Conservation (phyloP, 768 basidiomycete genomes). For the Lactarius indigo region DNA sequence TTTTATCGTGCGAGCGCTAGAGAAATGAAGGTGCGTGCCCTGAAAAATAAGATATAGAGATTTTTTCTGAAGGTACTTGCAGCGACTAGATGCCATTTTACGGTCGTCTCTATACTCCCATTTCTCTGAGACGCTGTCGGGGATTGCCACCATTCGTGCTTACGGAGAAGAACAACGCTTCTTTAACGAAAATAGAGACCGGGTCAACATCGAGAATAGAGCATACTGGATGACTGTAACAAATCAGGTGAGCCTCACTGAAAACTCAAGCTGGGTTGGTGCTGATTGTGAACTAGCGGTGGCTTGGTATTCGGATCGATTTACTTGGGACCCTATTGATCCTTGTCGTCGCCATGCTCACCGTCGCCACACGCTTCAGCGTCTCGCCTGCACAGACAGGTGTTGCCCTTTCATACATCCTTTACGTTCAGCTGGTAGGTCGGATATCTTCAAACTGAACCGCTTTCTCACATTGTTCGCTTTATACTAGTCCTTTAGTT, state of each 20-base stretch:
- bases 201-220: slow-evolving; percentile 83
- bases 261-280: too few species aligned
- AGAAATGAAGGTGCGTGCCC: slow-evolving; percentile 62
- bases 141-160: slow-evolving; percentile 82
- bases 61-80: slow-evolving; percentile 9
- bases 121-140: slow-evolving; percentile 87
- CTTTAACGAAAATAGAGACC: slow-evolving; percentile 62
- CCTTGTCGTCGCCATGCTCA: slow-evolving; percentile 74
- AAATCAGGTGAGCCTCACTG: too few species aligned
- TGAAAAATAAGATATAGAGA: neutral
- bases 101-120: slow-evolving; percentile 86
- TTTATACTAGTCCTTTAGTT: slow-evolving; percentile 53
- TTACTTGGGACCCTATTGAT: slow-evolving; percentile 73
- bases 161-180: slow-evolving; percentile 82
- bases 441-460: neutral
- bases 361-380: slow-evolving; percentile 68
- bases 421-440: slow-evolving; percentile 69
- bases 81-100: slow-evolving; percentile 76
- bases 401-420: slow-evolving; percentile 72
- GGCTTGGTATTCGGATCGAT: slow-evolving; percentile 88
- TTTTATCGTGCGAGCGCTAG: slow-evolving; percentile 87
- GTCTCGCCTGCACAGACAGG: slow-evolving; percentile 80
- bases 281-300: slow-evolving; percentile 60
- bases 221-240: slow-evolving; percentile 86
- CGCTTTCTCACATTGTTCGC: neutral